These are phyloP conservation scores for Apiospora aurea DNA, from an alignment of 2,329 filamentous ascomycete species.

Conservation along the genomic window DNA sequence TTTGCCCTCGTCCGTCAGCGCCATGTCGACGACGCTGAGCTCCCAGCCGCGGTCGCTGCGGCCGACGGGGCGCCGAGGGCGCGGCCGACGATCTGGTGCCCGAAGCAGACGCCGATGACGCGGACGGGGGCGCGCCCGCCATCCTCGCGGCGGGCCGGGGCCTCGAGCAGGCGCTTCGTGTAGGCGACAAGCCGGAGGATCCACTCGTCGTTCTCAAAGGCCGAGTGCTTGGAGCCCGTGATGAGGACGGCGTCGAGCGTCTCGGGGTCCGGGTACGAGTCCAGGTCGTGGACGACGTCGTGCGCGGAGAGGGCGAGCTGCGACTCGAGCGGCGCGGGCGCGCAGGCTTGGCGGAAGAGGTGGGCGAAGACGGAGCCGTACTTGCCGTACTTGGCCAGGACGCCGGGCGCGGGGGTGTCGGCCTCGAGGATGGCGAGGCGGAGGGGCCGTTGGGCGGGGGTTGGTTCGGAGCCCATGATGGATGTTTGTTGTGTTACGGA, in stretches of 20 bases:
- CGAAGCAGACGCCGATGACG: conserved; percentile 85
- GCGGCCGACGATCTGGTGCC: conserved; percentile 83
- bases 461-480: conserved; percentile 18
- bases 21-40: conserved; percentile 73
- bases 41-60: conserved; percentile 79
- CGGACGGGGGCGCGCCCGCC: conserved; percentile 71
- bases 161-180: conserved; percentile 59
- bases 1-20: conserved; percentile 73
- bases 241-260: conserved; percentile 84
- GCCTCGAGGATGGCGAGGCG: conserved; percentile 89
- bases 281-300: conserved; percentile 72
- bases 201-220: conserved; percentile 79
- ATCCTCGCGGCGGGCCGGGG: conserved; percentile 34
- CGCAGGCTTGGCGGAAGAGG: conserved; percentile 63
- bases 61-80: conserved; percentile 73
- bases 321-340: conserved; percentile 48
- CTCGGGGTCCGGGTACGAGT: conserved; percentile 75
- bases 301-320: conserved; percentile 67
- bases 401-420: conserved; percentile 75
- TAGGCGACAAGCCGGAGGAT: conserved; percentile 77
- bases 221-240: conserved; percentile 77
- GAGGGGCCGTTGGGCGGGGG: conserved; percentile 51
- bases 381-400: conserved; percentile 69
- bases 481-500: background rate
- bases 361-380: conserved; percentile 76